Percentiles rank a stretch among this genome's conserved stretches.
These are phyloP conservation scores for Fusarium metavorans DNA, from an alignment of 2,329 filamentous ascomycete species.

Conservation along the genomic window DNA sequence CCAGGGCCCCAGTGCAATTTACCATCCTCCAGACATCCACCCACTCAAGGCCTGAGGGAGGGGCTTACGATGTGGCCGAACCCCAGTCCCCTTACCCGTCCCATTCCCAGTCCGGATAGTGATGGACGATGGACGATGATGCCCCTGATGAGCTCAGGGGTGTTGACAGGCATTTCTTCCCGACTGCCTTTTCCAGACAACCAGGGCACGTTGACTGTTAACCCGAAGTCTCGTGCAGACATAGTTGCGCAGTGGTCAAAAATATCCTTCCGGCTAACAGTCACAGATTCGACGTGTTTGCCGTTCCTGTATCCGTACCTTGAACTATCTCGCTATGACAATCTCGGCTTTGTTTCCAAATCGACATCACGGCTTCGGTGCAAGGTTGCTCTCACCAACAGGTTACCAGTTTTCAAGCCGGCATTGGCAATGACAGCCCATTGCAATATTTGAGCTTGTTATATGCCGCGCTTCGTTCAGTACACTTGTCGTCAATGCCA, in stretches of 20 bases:
- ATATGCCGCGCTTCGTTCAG: conserved; percentile 21
- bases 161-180: neutral
- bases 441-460: conserved; percentile 19
- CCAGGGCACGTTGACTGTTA: neutral
- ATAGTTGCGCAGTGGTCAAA: conserved; percentile 9
- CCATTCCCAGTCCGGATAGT: conserved; percentile 30
- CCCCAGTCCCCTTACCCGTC: conserved; percentile 15
- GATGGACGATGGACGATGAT: conserved; percentile 11
- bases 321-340: conserved; percentile 8
- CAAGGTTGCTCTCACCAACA: conserved; percentile 16
- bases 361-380: conserved; percentile 5
- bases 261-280: conserved; percentile 11
- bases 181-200: neutral
- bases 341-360: conserved; percentile 22
- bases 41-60: conserved; percentile 3
- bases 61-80: conserved; percentile 17
- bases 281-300: conserved; percentile 8
- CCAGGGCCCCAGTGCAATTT: conserved; percentile 41
- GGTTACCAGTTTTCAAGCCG: conserved; percentile 11
- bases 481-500: conserved; percentile 6
- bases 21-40: conserved; percentile 39
- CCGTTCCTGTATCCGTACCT: conserved; percentile 4
- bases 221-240: conserved; percentile 4
- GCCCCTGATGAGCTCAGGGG: conserved; percentile 34
- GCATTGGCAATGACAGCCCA: conserved; percentile 26